Base-by-base conservation (phyloP, 2,329 filamentous ascomycete genomes). In the Knufia petricola region DNA sequence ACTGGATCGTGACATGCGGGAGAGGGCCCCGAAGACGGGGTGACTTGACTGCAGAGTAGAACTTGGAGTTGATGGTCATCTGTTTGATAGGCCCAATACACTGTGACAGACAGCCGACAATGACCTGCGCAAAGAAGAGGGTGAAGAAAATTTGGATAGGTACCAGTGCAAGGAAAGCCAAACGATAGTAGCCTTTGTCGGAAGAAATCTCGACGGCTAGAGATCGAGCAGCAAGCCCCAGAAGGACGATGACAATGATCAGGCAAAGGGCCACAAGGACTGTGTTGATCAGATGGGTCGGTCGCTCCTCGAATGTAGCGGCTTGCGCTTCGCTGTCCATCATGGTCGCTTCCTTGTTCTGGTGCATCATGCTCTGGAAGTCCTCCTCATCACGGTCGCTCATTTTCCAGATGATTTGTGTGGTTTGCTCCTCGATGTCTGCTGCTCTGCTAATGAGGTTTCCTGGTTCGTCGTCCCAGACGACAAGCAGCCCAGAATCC, bases 391-490 rank as follows among this genome's bases (percentile, higher is more conserved):
- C 70, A 1, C 63, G 59, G 30, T 74, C 73, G 2, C 74, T 75
- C 2, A 73, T 71, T 62, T 79, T 78, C 84, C 84, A 87, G 1
- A 88, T 82, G 1, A 88, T 70, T 58, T 85, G 78, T 80, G 88
- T 86, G 37, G 90, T 70, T 62, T 87, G 82, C 2, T 77, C 76
- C 64, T 90, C 84, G 51, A 90, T 87, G 28, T 74, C 73, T 60
- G 81, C 80, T 38, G 84, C 85, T 48, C 85, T 74, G 48, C 77
- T 68, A 3, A 88, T 72, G 7, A 90, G 69, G 59, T 87, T 79
- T 49, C 82, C 71, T 0, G 85, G 78, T 49, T 89, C 84, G 56
- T 90, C 85, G 56, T 90, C 85, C 86, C 86, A 92, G 1, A 90
- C 84, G 1, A 90, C 70, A 1, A 92, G 69, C 3, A 89, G 69